A percentile compares a stretch with the other conserved stretches of the same genome.
phyloP scores from a whole-genome alignment of 345 rosid species.

The Murraya paniculata region DNA sequence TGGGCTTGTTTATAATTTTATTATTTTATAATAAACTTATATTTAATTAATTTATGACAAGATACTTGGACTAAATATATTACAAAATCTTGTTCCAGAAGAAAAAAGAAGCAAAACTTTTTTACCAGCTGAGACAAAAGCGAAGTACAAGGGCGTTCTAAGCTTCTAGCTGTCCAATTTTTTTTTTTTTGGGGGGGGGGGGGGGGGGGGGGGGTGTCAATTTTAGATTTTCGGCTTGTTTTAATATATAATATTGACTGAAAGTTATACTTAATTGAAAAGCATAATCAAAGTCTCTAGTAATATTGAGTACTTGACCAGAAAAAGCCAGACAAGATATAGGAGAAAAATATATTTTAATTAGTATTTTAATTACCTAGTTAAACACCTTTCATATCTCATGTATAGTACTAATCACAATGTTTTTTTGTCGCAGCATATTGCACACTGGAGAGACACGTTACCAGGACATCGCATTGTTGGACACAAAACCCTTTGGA shows the following conservation, averaged over 20 bases:
- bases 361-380: neutral
- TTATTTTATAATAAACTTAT: no score
- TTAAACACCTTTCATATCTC: neutral
- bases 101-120: neutral
- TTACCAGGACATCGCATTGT: slow-evolving; percentile 58
- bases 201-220: no score
- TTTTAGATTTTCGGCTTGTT: neutral
- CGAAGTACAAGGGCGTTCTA: no score
- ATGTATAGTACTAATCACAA: neutral
- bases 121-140: neutral
- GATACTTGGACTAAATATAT: neutral
- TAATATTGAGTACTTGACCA: slow-evolving; percentile 6
- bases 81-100: slow-evolving; percentile 1
- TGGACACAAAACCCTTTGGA: slow-evolving; percentile 65
- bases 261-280: neutral
- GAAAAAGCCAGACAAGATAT: slow-evolving; percentile 22
- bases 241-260: neutral
- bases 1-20: no score
- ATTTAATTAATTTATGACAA: neutral
- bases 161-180: neutral
- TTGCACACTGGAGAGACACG: slow-evolving; percentile 51
- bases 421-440: slow-evolving; percentile 35
- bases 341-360: neutral
- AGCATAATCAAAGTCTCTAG: neutral
- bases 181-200: neutral